A percentile compares a stretch with the other conserved stretches of the same genome.
These are phyloP conservation scores for Aureobasidium subglaciale DNA, from an alignment of 2,329 filamentous ascomycete species.

Conservation along the genomic window DNA sequence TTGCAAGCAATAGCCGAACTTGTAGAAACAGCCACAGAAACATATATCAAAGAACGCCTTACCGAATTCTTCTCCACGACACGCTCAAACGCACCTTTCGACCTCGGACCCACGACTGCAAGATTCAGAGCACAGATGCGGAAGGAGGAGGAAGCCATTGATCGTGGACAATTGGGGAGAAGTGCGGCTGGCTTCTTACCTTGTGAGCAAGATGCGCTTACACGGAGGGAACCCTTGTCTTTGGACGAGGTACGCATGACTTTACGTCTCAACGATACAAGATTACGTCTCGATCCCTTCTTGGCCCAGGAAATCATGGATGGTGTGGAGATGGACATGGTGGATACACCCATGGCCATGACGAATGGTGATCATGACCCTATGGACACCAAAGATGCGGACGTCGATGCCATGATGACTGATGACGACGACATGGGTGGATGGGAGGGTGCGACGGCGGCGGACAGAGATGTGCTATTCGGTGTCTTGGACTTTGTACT, in stretches of 20 bases:
- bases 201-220: conserved; percentile 69
- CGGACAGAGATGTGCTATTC: conserved; percentile 26
- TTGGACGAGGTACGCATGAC: conserved; percentile 74
- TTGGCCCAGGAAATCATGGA: conserved; percentile 62
- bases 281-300: conserved; percentile 70
- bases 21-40: conserved; percentile 55
- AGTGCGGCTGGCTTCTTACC: conserved; percentile 74
- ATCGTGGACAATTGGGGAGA: conserved; percentile 65
- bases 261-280: conserved; percentile 66
- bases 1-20: conserved; percentile 49
- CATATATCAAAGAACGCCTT: conserved; percentile 55
- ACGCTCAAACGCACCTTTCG: conserved; percentile 43
- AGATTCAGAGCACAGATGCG: conserved; percentile 69
- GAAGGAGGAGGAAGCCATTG: conserved; percentile 65
- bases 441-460: conserved; percentile 32
- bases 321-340: conserved; percentile 59
- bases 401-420: conserved; percentile 31
- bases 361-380: conserved; percentile 12
- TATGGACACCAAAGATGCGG: conserved; percentile 20
- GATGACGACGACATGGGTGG: conserved; percentile 30
- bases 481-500: conserved; percentile 34
- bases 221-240: conserved; percentile 62
- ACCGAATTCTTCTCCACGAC: conserved; percentile 49
- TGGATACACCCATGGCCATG: conserved; percentile 11
- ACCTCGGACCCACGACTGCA: conserved; percentile 61